Evolutionary conservation across 805 yeast genomes (phyloP), one percentile per base, ranked within the genome.

Genomic region (Yamadazyma akitaensis): DNA sequence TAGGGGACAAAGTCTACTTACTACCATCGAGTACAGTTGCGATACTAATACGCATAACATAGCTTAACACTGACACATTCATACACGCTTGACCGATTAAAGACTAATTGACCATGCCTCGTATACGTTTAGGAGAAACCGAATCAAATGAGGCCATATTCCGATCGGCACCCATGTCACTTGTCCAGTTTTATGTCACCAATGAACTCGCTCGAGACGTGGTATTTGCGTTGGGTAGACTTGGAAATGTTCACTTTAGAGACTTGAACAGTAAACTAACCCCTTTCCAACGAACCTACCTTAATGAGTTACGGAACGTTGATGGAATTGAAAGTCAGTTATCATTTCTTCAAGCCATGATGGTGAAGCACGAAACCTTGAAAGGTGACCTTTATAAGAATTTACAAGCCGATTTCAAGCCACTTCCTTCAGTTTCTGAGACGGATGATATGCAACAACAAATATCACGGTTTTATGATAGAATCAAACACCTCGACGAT

Each of bases 331-430:
- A 65, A 39, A 40, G 60, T 12, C 64, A 71, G 40, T 56, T 72
- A 33, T 50, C 43, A 13, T 64, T 51, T 35, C 51, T 72, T 14
- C 51, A 56, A 42, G 43, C 54, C 5, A 53, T 59, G 34, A 66
- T 72, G 73, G 25, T 37, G 16, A 69, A 64, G 44, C 64, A 62
- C 51, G 55, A 55, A 13, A 59, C 67, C 2, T 37, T 60, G 6
- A 59, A 54, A 42, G 55, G 58, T 5, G 70, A 66, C 45, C 45
- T 57, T 2, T 57, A 48, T 41, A 59, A 59, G 38, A 59, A 60
- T 26, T 50, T 63, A 34, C 50, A 83, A 36, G 68, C 75, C 3
- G 88, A 91, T 49, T 77, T 86, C 55, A 72, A 79, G 43, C 80
- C 81, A 3, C 57, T 70, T 37, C 73, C 73, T 4, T 42, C 66